These are phyloP conservation scores for Aeschynomene evenia DNA, from an alignment of 306 rosid species.

Conservation along the genomic window DNA sequence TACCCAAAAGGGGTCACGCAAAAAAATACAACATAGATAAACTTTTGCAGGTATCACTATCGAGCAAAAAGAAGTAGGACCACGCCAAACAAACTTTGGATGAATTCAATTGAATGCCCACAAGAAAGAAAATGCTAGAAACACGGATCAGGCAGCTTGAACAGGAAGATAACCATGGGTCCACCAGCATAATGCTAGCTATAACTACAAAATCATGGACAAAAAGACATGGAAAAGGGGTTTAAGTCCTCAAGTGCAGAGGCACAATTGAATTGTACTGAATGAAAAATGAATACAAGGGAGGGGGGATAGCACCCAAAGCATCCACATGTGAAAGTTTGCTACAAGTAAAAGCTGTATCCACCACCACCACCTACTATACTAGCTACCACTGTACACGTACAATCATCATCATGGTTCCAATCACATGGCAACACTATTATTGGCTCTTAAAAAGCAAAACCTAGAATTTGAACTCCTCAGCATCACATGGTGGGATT, in stretches of 20 bases:
- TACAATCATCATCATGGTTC: conserved; percentile 8
- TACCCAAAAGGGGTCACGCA: conserved; percentile 12
- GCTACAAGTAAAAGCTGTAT: conserved; percentile 9
- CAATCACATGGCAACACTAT: conserved; percentile 22
- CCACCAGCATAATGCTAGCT: conserved; percentile 25
- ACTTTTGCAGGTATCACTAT: conserved; percentile 2
- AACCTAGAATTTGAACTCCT: conserved; percentile 25
- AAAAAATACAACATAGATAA: not conserved
- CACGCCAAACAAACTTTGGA: conserved; percentile 8
- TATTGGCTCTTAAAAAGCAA: conserved; percentile 16
- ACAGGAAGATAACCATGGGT: conserved; percentile 12
- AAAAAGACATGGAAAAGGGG: conserved; percentile 20
- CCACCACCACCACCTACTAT: conserved; percentile 12
- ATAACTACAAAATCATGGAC: conserved; percentile 14
- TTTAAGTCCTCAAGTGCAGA: conserved; percentile 8
- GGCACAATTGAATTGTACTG: not conserved
- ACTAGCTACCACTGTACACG: not conserved
- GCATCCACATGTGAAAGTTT: conserved; percentile 14
- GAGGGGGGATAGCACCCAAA: not conserved
- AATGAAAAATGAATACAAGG: too few relatives aligned
- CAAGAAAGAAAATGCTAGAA: not conserved
- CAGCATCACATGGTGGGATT: not conserved
- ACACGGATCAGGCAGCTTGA: conserved; percentile 20
- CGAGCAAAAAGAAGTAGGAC: conserved; percentile 7
- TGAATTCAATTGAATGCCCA: not conserved